Percentiles rank a stretch among this genome's conserved stretches.
Evolutionary conservation across 768 basidiomycete species (phyloP).

Genomic region (Leccinellum albellum): DNA sequence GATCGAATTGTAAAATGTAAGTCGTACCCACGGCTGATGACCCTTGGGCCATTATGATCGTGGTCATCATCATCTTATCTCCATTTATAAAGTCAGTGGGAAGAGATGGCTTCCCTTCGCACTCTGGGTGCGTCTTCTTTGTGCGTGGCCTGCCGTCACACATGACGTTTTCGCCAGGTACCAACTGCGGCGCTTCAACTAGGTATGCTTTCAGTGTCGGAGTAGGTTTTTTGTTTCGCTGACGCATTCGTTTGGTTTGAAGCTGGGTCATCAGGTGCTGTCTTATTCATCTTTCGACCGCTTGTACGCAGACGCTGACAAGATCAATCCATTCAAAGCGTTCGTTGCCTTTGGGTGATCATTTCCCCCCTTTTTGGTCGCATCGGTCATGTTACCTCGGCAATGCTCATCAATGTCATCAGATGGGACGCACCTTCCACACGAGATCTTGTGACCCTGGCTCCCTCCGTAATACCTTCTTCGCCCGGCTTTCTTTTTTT

Average conservation of each 20-base stretch:
- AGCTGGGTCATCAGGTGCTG: conserved; percentile 13
- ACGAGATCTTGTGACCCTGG: conserved; percentile 6
- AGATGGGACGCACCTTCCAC: conserved; percentile 14
- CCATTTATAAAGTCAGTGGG: conserved; percentile 10
- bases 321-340: conserved; percentile 4
- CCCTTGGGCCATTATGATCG: not conserved
- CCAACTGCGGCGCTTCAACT: conserved; percentile 16
- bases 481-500: not conserved
- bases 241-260: not conserved
- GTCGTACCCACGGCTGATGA: conserved; percentile 1
- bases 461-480: conserved; percentile 3
- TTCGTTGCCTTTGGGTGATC: conserved; percentile 13
- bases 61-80: not conserved
- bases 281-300: not conserved
- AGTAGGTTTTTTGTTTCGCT: not conserved
- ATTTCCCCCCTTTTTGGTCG: not conserved
- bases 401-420: not conserved
- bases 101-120: conserved; percentile 11
- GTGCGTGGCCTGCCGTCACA: not conserved
- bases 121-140: conserved; percentile 11
- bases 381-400: not conserved
- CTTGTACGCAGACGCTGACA: not conserved
- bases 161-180: conserved; percentile 8
- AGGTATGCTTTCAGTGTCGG: conserved; percentile 4
- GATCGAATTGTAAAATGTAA: conserved; percentile 18